Base-by-base conservation (phyloP, 139 green algal species). In the Chlamydomonas urium region DNA sequence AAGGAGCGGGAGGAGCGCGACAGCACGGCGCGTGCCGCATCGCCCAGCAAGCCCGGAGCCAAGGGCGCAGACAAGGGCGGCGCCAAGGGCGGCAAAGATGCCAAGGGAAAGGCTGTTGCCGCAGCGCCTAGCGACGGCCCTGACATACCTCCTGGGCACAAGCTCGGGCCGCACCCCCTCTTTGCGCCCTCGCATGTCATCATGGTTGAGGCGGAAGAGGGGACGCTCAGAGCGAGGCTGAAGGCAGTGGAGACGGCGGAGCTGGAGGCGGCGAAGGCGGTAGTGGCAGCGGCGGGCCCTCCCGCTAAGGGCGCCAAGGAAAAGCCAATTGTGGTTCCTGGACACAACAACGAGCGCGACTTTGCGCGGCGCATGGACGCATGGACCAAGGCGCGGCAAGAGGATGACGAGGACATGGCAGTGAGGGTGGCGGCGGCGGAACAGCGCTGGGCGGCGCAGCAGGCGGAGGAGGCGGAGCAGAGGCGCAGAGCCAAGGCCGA, bases 291-390 rank as follows among this genome's bases (percentile, higher is more conserved):
- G 1, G 53, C 53, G 24, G 53, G 17, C 26, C 24, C 53, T 8
- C 53, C 24, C 26, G 53, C 6, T 14, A 63, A 63, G 53, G 53
- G 53, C 6, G 53, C 10, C 53, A 63, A 63, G 26, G 53, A 63
- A 21, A 63, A 63, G 53, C 10, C 19, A 10, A 21, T 14, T 17
- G 26, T 23, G 61, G 66, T 62, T 42, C 19, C 47, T 2, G 66
- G 71, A n/a, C 80, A 86, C 73, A 83, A 89, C 68, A 83, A 68
- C 34, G 81, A 84, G 45, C 71, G 73, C 38, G 81, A 83, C 29
- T 87, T 80, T 38, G n/a, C 0, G 21, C 63, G 75, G 26, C 59
- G 78, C 3, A 4, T 67, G 31, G 59, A 67, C 14, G 28, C 21
- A 26, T 67, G 14, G 19, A 38, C 6, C 29, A 67, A 45, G 59